Evolutionary conservation across 2,329 filamentous ascomycete genomes (phyloP), one percentile per base, ranked within the genome.

Genomic region (Fusarium nurragi): DNA sequence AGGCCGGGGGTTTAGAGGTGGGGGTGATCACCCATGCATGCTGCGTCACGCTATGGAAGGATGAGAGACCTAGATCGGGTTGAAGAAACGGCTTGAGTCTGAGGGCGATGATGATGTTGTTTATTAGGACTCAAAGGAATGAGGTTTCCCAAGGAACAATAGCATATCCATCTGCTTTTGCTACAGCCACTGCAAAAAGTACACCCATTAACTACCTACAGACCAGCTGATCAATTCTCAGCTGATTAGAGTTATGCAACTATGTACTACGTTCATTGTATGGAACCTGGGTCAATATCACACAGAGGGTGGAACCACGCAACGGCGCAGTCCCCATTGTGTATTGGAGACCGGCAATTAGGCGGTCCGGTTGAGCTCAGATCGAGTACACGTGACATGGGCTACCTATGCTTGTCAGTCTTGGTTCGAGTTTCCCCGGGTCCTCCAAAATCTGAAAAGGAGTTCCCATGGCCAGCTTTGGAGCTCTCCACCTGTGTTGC

Each of bases 81-180:
- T 32, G 37, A 49, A 49, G 54, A 51, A 48, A 48, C 21, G 16
- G 38, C 34, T 64, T 58, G 58, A 67, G 67, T 66, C 14, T 47
- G 48, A 36, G 40, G 13, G n/a, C n/a, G n/a, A n/a, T 46, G n/a
- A 52, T 38, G 40, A 47, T 48, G 36, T n/a, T 49, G 23, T 40
- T 28, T 28, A 21, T 18, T 18, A 34, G 16, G 19, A 13, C 11
- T 7, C 18, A 14, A 10, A 56, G 64, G 64, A 67, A 66, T 67
- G 63, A 6, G 14, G 22, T 55, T 18, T 48, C 48, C 41, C 21
- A 51, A 48, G 52, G 48, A 50, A 56, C 44, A 47, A 34, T 11
- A 23, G 14, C 21, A 32, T 21, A 36, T 22, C n/a, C n/a, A 16
- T 5, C 30, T 30, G 22, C 23, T 44, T 16, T 32, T n/a, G 11